Base-by-base conservation (phyloP, 2,329 filamentous ascomycete species). In the Pseudodiploospora longispora region DNA sequence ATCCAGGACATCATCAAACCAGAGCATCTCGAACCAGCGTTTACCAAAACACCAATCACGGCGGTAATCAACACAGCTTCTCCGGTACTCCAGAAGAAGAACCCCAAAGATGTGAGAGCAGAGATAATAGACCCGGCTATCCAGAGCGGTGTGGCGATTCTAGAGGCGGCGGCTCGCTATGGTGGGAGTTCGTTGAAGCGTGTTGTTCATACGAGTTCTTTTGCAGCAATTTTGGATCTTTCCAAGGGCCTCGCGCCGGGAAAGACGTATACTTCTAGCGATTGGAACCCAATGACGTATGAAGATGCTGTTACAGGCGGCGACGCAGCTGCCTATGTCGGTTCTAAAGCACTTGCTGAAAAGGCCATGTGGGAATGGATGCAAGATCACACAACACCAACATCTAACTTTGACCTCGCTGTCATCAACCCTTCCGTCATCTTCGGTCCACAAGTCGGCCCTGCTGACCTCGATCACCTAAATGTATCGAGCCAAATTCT, bases 41-140 rank as follows among this genome's bases (percentile, higher is more conserved):
- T 47, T 27, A 36, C 64, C 1, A 76, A 79, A 0, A 38, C 38
- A 10, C 38, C 42, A 6, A 85, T 91, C 50, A 82, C 87, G 54
- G 81, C 76, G 38, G 83, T 91, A 39, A 72, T 88, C 41, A 83
- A 88, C 60, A 87, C 83, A 5, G 83, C 85, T 2, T 82, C 77
- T 0, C 85, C 87, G 0, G 90, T 86, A 66, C 82, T 85, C 55
- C 76, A 81, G 59, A 79, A 80, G 40, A 19, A 19, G 19, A 19
- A 19, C 19, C 73, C 82, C 38, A 72, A 76, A 4, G 68, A 71
- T 44, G 63, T 64, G 4, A 56, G 63, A 7, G 61, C 57, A 12
- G 71, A 75, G 36, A 64, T 80, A 27, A 63, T 80, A 7, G 68
- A 77, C 38, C 77, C 76, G 0, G 76, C 76, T 6, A 68, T 81